These are phyloP conservation scores for Kwoniella dendrophila DNA, from an alignment of 768 basidiomycete species.

Conservation along the genomic window DNA sequence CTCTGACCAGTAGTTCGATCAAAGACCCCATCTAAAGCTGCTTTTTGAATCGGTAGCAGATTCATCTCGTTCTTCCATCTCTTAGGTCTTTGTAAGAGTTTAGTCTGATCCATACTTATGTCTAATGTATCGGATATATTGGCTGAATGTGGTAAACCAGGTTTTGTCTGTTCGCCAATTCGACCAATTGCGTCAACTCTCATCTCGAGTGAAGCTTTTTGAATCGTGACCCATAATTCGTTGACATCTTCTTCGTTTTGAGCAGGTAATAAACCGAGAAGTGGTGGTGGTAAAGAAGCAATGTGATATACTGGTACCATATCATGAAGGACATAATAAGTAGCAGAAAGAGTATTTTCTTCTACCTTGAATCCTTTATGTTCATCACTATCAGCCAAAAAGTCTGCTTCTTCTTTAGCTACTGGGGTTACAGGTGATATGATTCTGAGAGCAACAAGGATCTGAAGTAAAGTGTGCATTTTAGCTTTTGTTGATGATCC, in stretches of 20 bases:
- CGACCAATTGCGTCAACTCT: conserved; percentile 10
- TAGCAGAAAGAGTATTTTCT: conserved; percentile 7
- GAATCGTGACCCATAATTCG: conserved; percentile 24
- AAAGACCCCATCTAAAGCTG: conserved; percentile 27
- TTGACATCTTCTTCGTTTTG: conserved; percentile 45
- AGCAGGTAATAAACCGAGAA: conserved; percentile 63
- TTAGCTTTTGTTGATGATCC: conserved; percentile 65
- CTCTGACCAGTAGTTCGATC: conserved; percentile 20
- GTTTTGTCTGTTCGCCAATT: conserved; percentile 6
- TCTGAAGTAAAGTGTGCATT: conserved; percentile 66
- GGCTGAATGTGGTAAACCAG: conserved; percentile 12
- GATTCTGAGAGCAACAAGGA: conserved; percentile 65
- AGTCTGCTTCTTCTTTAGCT: conserved; percentile 58
- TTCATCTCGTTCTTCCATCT: conserved; percentile 28
- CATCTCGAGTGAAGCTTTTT: conserved; percentile 23
- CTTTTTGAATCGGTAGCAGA: conserved; percentile 27
- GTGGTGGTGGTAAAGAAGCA: conserved; percentile 61
- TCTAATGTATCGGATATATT: conserved; percentile 5
- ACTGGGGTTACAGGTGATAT: conserved; percentile 65
- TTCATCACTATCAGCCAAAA: conserved; percentile 49
- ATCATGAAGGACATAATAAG: conserved; percentile 66
- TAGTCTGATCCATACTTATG: conserved; percentile 7
- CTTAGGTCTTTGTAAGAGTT: conserved; percentile 6
- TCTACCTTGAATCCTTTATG: conserved; percentile 29
- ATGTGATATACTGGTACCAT: conserved; percentile 66